A percentile compares a stretch with the other conserved stretches of the same genome.
phyloP scores from a whole-genome alignment of 1,284 basidiomycete species.

The Malassezia globosa region DNA sequence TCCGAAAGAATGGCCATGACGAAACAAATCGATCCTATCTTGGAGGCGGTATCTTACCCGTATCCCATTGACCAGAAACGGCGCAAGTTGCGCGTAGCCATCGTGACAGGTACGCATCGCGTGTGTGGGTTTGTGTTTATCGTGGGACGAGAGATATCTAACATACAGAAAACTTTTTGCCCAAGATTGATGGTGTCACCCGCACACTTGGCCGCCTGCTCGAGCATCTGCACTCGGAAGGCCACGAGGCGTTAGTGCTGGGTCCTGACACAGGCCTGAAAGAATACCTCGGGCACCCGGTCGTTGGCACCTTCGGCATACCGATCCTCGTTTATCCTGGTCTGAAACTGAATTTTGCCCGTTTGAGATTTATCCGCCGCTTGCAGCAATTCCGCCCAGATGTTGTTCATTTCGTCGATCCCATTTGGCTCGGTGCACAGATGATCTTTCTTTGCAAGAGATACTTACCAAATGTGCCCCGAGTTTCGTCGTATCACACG shows the following conservation, averaged over 20 bases:
- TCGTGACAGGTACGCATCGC: conserved; percentile 38
- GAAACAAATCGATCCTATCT: conserved; percentile 8
- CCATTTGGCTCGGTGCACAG: conserved; percentile 53
- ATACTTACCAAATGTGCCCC: conserved; percentile 49
- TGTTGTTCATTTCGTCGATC: conserved; percentile 51
- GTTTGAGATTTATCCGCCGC: conserved; percentile 52
- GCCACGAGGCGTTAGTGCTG: conserved; percentile 53
- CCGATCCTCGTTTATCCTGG: conserved; percentile 54
- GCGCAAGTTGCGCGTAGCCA: conserved; percentile 46
- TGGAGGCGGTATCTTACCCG: conserved; percentile 16
- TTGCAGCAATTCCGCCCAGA: conserved; percentile 51
- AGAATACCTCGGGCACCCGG: conserved; percentile 52
- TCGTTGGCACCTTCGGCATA: conserved; percentile 54
- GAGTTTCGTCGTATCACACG: conserved; percentile 54
- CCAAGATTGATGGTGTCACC: conserved; percentile 55
- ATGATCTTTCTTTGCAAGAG: conserved; percentile 45
- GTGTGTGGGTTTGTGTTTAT: background rate
- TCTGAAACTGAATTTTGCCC: conserved; percentile 55
- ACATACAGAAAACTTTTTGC: conserved; percentile 53
- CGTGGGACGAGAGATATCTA: background rate
- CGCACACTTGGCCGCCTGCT: conserved; percentile 54
- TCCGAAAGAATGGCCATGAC: no score
- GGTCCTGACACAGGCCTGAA: conserved; percentile 53
- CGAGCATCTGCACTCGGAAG: conserved; percentile 53
- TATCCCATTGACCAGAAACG: conserved; percentile 30